phyloP scores from a whole-genome alignment of 2,329 filamentous ascomycete genomes.

The Mariannaea sp. region DNA sequence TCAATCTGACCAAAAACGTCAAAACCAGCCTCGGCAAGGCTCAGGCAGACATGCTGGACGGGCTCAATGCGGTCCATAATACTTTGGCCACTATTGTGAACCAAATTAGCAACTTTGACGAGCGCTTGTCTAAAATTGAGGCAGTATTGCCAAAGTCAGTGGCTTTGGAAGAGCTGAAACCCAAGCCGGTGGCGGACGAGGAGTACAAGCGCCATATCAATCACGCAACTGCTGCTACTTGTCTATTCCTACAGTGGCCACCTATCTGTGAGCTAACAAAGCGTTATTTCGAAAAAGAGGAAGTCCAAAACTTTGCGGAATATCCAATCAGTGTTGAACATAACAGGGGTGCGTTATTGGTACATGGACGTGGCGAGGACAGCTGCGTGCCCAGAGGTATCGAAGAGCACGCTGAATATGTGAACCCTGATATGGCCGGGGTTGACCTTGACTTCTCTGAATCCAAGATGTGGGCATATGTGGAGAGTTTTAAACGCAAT shows the following conservation, averaged over 20 bases:
- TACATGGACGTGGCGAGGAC: conserved; percentile 81
- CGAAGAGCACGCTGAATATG: conserved; percentile 47
- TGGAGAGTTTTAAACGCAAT: conserved; percentile 62
- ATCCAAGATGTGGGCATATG: conserved; percentile 56
- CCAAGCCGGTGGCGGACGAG: conserved; percentile 40
- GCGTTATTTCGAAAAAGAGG: conserved; percentile 52
- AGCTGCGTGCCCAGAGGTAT: conserved; percentile 60
- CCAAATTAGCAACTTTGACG: conserved; percentile 47
- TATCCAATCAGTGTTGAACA: conserved; percentile 81
- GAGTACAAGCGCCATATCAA: conserved; percentile 56
- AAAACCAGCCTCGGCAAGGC: conserved; percentile 61
- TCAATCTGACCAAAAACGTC: conserved; percentile 16
- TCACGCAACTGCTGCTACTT: conserved; percentile 89
- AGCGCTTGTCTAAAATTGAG: conserved; percentile 44
- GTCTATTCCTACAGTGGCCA: conserved; percentile 76
- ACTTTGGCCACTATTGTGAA: conserved; percentile 45
- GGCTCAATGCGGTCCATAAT: conserved; percentile 50
- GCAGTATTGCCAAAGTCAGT: conserved; percentile 31
- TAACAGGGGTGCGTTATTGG: conserved; percentile 71
- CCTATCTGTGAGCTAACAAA: conserved; percentile 68
- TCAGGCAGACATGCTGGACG: conserved; percentile 63
- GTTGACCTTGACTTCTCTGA: conserved; percentile 61
- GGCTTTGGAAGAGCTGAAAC: conserved; percentile 28
- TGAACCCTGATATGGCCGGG: conserved; percentile 48
- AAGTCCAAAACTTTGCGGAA: conserved; percentile 63